Base-by-base conservation (phyloP, 441 rosid species). In the Biscutella laevigata region DNA sequence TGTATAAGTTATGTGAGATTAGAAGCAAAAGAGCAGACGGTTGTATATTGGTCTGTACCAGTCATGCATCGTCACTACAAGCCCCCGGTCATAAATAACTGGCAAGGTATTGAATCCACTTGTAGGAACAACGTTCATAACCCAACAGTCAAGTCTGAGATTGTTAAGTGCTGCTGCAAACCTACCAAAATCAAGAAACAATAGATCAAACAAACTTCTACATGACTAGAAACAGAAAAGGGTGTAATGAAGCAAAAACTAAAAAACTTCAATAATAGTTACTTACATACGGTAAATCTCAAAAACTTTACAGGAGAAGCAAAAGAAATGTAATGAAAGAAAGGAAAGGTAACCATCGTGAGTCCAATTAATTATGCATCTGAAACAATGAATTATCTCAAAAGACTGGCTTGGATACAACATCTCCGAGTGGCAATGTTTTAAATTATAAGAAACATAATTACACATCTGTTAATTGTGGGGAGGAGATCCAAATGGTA, bases 381-480 rank as follows among this genome's bases (percentile, higher is more conserved):
- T 71, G 17, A 86, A 77, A 67, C 84, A 83, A 62, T 78, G 84
- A 35, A 83, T 74, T 65, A 77, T 50, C 51, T 83, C 84, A 71
- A 78, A 83, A 61, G 86, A 71, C 53, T 77, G 90, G 60, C 90
- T 83, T 32, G 86, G 86, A 64, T 72, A 83, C 59, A 74, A 59
- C 59, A 77, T 5, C 82, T 74, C 34, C 41, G n/a, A n/a, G n/a
- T n/a, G n/a, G n/a, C n/a, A n/a, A n/a, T n/a, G n/a, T n/a, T n/a
- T n/a, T n/a, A n/a, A n/a, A n/a, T n/a, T n/a, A n/a, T n/a, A n/a
- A n/a, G n/a, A n/a, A n/a, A n/a, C n/a, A n/a, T n/a, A n/a, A n/a
- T n/a, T n/a, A n/a, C n/a, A n/a, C n/a, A n/a, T n/a, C n/a, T n/a
- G n/a, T n/a, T n/a, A n/a, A n/a, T n/a, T n/a, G n/a, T n/a, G n/a